Percentiles rank a stretch among this genome's conserved stretches.
These are phyloP conservation scores for Chlorella sp. DNA, from an alignment of 139 green algal species.

Conservation along the genomic window DNA sequence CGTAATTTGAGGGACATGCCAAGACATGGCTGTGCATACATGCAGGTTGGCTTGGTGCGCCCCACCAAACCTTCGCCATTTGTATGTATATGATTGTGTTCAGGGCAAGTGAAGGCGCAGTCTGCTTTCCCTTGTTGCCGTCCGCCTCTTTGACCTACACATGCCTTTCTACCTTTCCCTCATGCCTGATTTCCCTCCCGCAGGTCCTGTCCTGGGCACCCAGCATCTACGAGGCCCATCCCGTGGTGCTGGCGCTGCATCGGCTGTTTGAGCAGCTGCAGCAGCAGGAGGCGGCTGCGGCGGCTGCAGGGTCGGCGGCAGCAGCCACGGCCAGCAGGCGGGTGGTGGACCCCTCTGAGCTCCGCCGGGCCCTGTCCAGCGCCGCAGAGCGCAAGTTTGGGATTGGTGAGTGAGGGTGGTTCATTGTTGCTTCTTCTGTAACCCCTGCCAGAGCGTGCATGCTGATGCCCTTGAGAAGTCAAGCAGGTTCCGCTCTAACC, in stretches of 20 bases:
- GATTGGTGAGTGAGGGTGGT: neutral
- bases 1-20: no score
- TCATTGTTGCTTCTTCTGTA: no score
- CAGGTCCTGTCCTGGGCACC: neutral
- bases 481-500: neutral
- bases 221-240: neutral
- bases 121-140: no score
- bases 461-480: neutral
- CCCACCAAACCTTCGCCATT: no score
- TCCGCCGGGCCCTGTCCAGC: constrained; percentile 10
- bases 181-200: no score
- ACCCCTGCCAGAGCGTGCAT: neutral
- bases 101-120: no score
- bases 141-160: neutral
- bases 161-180: no score
- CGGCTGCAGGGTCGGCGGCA: neutral
- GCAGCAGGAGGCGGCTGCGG: neutral
- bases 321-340: neutral
- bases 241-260: constrained; percentile 15
- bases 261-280: constrained; percentile 2
- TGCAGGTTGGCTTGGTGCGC: no score
- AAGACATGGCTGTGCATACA: constrained; percentile 62
- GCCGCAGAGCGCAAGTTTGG: neutral
- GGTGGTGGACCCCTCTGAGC: neutral
- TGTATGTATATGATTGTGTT: neutral